These are phyloP conservation scores for Fusarium nygamai DNA, from an alignment of 2,329 filamentous ascomycete species.

Conservation along the genomic window DNA sequence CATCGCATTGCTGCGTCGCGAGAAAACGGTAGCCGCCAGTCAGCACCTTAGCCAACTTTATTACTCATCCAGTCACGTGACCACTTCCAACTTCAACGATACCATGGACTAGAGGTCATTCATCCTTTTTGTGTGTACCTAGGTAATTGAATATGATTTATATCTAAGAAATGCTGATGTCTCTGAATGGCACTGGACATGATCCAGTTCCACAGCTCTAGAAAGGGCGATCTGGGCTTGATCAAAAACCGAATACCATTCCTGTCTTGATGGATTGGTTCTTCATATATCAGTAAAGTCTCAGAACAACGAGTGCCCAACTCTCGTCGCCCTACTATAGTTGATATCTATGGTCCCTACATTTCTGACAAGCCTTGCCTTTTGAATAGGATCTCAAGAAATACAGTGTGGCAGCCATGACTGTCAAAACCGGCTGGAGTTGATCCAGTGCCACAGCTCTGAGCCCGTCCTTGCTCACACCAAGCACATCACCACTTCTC, in stretches of 20 bases:
- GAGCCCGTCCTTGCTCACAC: neutral
- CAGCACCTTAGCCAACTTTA: neutral
- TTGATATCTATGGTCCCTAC: conserved; percentile 10
- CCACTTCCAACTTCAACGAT: neutral
- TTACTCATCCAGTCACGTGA: conserved; percentile 36
- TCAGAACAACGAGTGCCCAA: neutral
- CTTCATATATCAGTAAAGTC: neutral
- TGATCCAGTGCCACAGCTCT: neutral
- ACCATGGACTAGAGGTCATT: neutral
- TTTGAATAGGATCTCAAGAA: neutral
- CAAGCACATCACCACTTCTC: neutral
- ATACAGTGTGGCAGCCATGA: neutral
- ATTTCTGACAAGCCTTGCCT: neutral
- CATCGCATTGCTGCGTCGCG: conserved; percentile 30
- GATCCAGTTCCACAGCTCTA: neutral
- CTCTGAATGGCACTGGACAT: neutral
- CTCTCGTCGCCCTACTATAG: conserved; percentile 11
- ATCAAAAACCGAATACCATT: neutral
- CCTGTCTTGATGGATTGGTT: neutral
- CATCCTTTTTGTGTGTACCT: neutral
- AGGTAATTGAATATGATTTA: neutral
- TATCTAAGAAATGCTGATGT: conserved; percentile 4
- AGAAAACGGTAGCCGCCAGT: conserved; percentile 23
- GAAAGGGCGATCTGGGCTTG: neutral
- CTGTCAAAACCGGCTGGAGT: neutral